phyloP scores from a whole-genome alignment of 2,329 filamentous ascomycete species.

The Zymoseptoria tritici region DNA sequence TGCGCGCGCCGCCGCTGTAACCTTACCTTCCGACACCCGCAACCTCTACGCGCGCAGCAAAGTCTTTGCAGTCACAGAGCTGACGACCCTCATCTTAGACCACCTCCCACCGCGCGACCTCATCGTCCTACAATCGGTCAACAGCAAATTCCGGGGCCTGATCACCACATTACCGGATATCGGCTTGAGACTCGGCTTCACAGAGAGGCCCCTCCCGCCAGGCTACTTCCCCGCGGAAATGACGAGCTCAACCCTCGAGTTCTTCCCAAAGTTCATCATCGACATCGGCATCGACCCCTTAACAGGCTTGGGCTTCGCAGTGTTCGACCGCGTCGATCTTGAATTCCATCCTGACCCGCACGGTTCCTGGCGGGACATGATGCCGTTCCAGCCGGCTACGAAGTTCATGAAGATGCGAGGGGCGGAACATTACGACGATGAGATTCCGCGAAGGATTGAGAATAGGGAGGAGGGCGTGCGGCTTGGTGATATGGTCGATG shows the following conservation, averaged over 20 bases:
- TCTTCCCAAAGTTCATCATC: neutral
- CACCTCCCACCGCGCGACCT: neutral
- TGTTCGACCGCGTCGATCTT: neutral
- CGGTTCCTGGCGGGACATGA: neutral
- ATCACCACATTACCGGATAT: neutral
- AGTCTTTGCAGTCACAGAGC: neutral
- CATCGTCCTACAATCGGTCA: neutral
- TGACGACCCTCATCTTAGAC: neutral
- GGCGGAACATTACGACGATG: neutral
- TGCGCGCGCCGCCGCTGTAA: neutral
- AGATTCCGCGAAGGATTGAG: neutral
- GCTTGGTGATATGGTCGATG: conserved; percentile 53
- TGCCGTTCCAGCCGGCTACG: neutral
- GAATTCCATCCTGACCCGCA: neutral
- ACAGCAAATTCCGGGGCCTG: neutral
- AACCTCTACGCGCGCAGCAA: neutral
- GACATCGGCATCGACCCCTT: neutral
- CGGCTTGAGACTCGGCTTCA: neutral
- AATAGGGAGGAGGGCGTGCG: neutral
- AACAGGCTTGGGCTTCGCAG: neutral
- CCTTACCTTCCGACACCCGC: neutral
- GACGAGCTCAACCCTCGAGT: neutral
- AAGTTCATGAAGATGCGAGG: neutral
- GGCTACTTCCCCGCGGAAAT: neutral
- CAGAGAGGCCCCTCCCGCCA: neutral